These are phyloP conservation scores for Hibiscus syriacus DNA, from an alignment of 345 rosid genomes.

Conservation along the genomic window DNA sequence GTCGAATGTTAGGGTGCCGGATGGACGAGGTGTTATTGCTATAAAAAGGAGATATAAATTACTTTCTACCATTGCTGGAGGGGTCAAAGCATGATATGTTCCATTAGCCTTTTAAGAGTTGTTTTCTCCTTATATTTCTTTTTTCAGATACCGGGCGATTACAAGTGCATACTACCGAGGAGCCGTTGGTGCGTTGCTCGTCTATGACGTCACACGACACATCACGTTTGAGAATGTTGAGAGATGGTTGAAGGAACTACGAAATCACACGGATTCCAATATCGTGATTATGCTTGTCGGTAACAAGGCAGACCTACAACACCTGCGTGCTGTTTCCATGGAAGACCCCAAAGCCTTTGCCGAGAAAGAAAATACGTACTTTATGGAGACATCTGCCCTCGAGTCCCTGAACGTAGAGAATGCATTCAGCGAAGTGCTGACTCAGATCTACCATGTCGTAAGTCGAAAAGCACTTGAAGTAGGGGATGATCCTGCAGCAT, in stretches of 20 bases:
- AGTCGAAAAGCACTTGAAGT: constrained; percentile 61
- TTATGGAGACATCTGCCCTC: constrained; percentile 90
- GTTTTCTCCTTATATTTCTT: not conserved
- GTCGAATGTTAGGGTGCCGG: not conserved
- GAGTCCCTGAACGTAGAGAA: constrained; percentile 75
- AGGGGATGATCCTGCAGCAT: constrained; percentile 53
- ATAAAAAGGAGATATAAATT: not conserved
- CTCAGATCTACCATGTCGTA: constrained; percentile 69
- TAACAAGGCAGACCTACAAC: constrained; percentile 80
- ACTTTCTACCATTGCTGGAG: not conserved
- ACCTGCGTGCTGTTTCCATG: constrained; percentile 65
- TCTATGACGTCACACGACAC: constrained; percentile 74
- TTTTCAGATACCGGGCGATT: constrained; percentile 70
- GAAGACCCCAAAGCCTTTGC: constrained; percentile 70
- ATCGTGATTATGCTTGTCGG: constrained; percentile 89
- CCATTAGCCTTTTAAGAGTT: not conserved
- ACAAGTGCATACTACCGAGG: constrained; percentile 92
- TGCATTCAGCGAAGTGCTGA: constrained; percentile 73
- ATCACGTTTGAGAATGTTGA: constrained; percentile 81
- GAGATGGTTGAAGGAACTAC: constrained; percentile 87
- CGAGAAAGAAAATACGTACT: constrained; percentile 62
- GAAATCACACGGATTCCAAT: constrained; percentile 75
- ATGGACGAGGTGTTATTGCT: not conserved
- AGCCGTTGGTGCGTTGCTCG: constrained; percentile 83
- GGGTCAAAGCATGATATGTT: not conserved